Evolutionary conservation across 108 stramenopile species (phyloP).

Genomic region (Fistulifera solaris): DNA sequence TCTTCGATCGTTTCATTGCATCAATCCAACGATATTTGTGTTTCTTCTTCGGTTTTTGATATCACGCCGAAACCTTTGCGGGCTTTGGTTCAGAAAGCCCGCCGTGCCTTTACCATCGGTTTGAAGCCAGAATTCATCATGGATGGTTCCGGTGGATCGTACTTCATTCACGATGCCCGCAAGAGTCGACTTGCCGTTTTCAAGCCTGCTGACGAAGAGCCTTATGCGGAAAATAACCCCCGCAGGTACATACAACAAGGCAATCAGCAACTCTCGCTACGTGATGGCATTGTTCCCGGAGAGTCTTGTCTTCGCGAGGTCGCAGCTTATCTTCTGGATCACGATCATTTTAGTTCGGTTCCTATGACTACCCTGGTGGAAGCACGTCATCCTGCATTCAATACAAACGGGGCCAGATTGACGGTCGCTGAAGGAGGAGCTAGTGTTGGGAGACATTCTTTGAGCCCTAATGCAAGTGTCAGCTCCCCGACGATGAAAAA

Average conservation of each 20-base stretch:
- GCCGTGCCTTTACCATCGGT: conserved; percentile 58
- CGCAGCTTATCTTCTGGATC: conserved; percentile 94
- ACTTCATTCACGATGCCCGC: conserved; percentile 82
- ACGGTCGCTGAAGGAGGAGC: conserved; percentile 73
- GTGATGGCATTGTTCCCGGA: conserved; percentile 88
- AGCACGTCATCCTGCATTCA: conserved; percentile 85
- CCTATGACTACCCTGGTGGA: conserved; percentile 96
- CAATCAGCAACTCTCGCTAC: conserved; percentile 28
- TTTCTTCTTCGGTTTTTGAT: conserved; percentile 60
- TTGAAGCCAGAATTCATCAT: conserved; percentile 81
- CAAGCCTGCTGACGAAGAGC: conserved; percentile 98
- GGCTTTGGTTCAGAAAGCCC: conserved; percentile 45
- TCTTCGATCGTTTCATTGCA: conserved; percentile 13
- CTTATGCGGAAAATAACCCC: conserved; percentile 96
- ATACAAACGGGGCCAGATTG: conserved; percentile 59
- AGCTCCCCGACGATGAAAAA: conserved; percentile 37
- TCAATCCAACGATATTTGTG: conserved; percentile 43
- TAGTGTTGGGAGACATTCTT: conserved; percentile 70
- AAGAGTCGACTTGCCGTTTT: conserved; percentile 88
- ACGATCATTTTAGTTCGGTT: conserved; percentile 72
- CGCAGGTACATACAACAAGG: conserved; percentile 60
- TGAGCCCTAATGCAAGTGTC: conserved; percentile 3
- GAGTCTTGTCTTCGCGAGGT: conserved; percentile 94
- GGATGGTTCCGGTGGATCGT: conserved; percentile 96
- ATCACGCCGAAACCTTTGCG: conserved; percentile 46